These are phyloP conservation scores for Xylaria sp. DNA, from an alignment of 2,329 filamentous ascomycete genomes.

Conservation along the genomic window DNA sequence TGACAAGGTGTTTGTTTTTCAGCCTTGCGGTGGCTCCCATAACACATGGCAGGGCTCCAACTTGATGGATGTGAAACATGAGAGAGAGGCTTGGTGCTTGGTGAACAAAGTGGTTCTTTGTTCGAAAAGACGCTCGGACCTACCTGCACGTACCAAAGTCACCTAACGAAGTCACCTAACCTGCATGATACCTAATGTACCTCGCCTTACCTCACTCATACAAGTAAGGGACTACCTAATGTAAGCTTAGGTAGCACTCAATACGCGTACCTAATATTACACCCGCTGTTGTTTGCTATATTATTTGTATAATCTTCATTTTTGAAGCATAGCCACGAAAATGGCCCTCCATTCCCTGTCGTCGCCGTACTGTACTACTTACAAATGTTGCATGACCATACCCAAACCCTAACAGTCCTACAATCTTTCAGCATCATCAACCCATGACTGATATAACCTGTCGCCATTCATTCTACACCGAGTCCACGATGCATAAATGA, in stretches of 20 bases:
- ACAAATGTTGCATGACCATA: no score
- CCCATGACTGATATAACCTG: constrained; percentile 2
- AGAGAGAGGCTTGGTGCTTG: no score
- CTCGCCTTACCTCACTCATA: no score
- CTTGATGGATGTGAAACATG: background rate
- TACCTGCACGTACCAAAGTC: background rate
- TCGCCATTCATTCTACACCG: constrained; percentile 3
- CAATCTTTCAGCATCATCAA: background rate
- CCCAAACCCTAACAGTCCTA: no score
- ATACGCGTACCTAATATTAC: no score
- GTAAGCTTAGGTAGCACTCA: no score
- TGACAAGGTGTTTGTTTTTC: background rate
- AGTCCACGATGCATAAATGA: background rate
- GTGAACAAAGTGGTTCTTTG: constrained; percentile 4
- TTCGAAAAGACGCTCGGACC: background rate
- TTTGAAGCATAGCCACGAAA: no score
- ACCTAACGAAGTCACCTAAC: background rate
- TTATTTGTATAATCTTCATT: no score
- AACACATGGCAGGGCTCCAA: background rate
- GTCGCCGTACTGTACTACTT: no score
- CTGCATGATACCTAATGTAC: no score
- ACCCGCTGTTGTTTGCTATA: background rate
- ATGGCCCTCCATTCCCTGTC: no score
- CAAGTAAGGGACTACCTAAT: no score
- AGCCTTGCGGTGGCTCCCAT: constrained; percentile 11